Percentiles rank a stretch among this genome's conserved stretches.
These are phyloP conservation scores for Podospora fimiseda DNA, from an alignment of 495 filamentous ascomycete genomes.

Conservation along the genomic window DNA sequence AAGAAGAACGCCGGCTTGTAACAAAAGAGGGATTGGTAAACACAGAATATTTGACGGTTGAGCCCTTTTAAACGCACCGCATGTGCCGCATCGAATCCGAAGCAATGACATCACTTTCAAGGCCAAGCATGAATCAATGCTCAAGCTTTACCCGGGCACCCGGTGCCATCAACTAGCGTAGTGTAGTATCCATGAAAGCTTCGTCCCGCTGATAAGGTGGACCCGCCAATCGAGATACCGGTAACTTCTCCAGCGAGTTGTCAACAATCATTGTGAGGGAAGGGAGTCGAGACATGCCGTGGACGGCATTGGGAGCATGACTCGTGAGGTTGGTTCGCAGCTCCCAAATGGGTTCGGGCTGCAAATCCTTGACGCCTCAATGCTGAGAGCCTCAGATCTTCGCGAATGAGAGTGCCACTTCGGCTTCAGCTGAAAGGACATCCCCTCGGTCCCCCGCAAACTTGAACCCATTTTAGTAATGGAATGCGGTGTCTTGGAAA, in stretches of 20 bases:
- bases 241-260: background rate
- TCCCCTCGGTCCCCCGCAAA: too few relatives aligned
- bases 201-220: background rate
- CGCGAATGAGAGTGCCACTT: background rate
- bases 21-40: background rate
- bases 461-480: slow-evolving; percentile 2
- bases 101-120: background rate
- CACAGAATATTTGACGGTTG: background rate
- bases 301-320: too few relatives aligned
- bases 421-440: background rate
- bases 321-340: too few relatives aligned
- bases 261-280: too few relatives aligned
- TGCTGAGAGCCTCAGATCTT: too few relatives aligned
- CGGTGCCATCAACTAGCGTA: background rate
- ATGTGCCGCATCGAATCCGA: background rate
- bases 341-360: too few relatives aligned
- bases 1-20: background rate
- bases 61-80: background rate
- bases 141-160: background rate
- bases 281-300: too few relatives aligned
- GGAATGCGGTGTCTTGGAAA: background rate
- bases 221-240: background rate
- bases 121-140: too few relatives aligned
- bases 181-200: background rate
- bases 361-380: too few relatives aligned